Base-by-base conservation (phyloP, 1,139 yeast species). In the Pneumocystis sp. region DNA sequence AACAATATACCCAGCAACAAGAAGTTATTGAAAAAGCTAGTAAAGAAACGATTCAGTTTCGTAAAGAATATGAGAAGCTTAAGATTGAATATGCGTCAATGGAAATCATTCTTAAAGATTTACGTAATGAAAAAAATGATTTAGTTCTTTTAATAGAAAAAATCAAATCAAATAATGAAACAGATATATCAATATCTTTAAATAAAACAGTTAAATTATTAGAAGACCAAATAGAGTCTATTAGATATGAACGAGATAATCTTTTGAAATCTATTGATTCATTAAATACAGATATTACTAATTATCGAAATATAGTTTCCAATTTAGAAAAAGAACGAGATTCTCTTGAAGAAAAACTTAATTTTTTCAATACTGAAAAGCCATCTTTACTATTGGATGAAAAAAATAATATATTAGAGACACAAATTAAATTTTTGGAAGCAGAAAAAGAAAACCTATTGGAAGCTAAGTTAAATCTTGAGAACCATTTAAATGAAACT, bases 1-100 rank as follows among this genome's bases (percentile, higher is more conserved):
- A 61, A 29, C 63, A 64, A 35, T n/a, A 44, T 31, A 44, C 45
- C 6, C 35, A 42, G 34, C 19, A 63, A 34, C 56, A 63, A 40
- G 44, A 60, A 34, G 35, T 57, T 8, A 64, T 63, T 29, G 15
- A 35, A 21, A 31, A 40, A 25, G 17, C 34, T 10, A 42, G 61
- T 21, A 21, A 37, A 10, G 37, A 57, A 5, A 12, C 39, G n/a
- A 25, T 31, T 21, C 34, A 21, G 2, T 29, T 45, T n/a, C 44
- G 29, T 21, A 35, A 35, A 42, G 63, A 39, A 8, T 34, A 45
- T 29, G 42, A 50, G 19, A 60, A 25, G 19, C 44, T 60, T 50
- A 50, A 50, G 12, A 50, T 21, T 25, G 57, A 50, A 10, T 59
- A 40, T 59, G 61, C 5, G 25, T 39, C n/a, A n/a, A 25, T 25